These are phyloP conservation scores for Bryopsis sp. DNA, from an alignment of 139 green algal species.

Conservation along the genomic window DNA sequence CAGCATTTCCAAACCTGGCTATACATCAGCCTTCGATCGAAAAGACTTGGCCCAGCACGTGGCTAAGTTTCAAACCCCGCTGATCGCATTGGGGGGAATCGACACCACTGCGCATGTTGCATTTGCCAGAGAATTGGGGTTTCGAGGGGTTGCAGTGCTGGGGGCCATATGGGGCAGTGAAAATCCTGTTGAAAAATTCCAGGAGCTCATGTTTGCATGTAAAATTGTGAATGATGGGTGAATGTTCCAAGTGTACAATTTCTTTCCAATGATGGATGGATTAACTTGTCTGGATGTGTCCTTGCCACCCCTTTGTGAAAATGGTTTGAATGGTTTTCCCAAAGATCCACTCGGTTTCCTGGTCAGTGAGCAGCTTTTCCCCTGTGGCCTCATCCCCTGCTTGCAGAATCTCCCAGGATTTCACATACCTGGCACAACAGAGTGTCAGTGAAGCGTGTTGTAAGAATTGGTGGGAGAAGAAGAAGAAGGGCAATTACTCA, in stretches of 20 bases:
- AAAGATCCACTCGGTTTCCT: conserved; percentile 30
- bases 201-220: no score
- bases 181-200: conserved; percentile 30
- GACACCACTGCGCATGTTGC: conserved; percentile 21
- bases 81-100: conserved; percentile 42
- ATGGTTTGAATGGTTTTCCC: conserved; percentile 20
- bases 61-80: conserved; percentile 7
- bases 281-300: no score
- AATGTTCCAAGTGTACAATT: no score
- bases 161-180: conserved; percentile 32
- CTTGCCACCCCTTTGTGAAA: no score
- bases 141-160: conserved; percentile 39
- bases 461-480: no score
- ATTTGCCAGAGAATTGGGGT: conserved; percentile 29
- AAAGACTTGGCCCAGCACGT: conserved; percentile 15
- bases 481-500: no score
- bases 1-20: conserved; percentile 45
- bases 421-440: conserved; percentile 20
- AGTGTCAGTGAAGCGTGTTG: background rate
- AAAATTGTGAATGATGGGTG: no score
- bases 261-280: no score
- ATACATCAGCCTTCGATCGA: conserved; percentile 20
- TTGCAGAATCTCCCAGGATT: conserved; percentile 26
- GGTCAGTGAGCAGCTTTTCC: conserved; percentile 20
- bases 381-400: conserved; percentile 19